phyloP scores from a whole-genome alignment of 2,329 filamentous ascomycete genomes.

The Stagonosporopsis tanaceti region DNA sequence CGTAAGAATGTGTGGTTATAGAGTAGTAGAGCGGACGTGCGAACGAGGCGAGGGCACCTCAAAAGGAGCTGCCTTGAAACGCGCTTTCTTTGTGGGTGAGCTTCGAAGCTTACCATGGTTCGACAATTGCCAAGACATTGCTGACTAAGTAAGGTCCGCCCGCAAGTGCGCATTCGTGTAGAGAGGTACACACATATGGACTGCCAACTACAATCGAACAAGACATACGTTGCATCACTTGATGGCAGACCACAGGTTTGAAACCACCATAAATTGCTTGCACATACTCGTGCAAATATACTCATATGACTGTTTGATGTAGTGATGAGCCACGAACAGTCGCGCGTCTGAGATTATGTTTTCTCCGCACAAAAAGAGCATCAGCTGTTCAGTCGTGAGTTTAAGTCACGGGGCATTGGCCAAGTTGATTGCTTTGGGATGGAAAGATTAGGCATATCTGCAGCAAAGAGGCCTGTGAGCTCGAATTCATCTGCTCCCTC shows the following conservation, averaged over 20 bases:
- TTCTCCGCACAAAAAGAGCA: too few species aligned
- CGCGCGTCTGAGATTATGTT: too few species aligned
- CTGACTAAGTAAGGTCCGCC: constrained; percentile 11
- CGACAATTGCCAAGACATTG: neutral
- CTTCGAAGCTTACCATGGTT: constrained; percentile 3
- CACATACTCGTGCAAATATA: neutral
- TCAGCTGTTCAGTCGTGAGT: too few species aligned
- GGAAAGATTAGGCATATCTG: neutral
- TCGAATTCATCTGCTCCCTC: neutral
- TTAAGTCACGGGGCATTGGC: too few species aligned
- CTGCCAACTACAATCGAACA: too few species aligned
- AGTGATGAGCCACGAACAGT: neutral
- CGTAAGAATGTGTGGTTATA: neutral
- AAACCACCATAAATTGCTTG: neutral
- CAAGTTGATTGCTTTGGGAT: neutral
- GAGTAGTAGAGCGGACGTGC: neutral
- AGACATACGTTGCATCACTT: neutral
- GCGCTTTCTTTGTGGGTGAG: constrained; percentile 6
- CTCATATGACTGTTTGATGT: neutral
- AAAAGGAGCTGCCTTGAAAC: constrained; percentile 2
- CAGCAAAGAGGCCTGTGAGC: neutral
- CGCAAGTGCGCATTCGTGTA: neutral
- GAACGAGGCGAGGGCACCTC: neutral
- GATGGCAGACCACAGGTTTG: neutral
- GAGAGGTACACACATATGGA: neutral